Base-by-base conservation (phyloP, 2,329 filamentous ascomycete genomes). In the Aphanocladium album region DNA sequence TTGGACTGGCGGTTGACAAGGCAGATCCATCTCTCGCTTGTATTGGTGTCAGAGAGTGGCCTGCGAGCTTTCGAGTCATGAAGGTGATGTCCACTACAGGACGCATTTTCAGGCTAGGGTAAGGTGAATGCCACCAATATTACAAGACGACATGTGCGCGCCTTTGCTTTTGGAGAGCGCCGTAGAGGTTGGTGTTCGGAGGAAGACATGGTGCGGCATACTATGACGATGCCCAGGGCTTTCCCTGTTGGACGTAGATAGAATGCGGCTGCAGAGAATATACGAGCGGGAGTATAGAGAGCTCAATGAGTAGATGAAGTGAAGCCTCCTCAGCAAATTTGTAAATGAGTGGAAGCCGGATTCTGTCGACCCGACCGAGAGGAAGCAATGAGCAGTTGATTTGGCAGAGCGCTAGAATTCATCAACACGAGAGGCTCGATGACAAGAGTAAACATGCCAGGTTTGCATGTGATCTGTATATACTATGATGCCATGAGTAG, bases 151-250 rank as follows among this genome's bases (percentile, higher is more conserved):
- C 33, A 27, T 50, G 16, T 30, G 30, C 47, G 23, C 14, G 25
- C n/a, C 16, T n/a, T 17, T 51, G 83, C 89, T 67, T 88, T 89
- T 37, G 79, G 83, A n/a, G 86, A 90, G 64, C 87, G 93, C 64
- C 33, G 30, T 39, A 30, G 50, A 39, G 91, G 82, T 66, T 85
- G 87, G 67, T 92, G 90, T 67, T 86, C 93, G 0, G 95, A 99
- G 73, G 90, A 95, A 64, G 93, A 93, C 79, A 91, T 97, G 64
- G 88, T 95, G 76, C 87, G 93, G 67, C 93, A 98, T 77, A 95
- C 98, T 70, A 90, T 90, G 69, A 85, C 86, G 64, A 84, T 93
- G n/a, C 69, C 89, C 93, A 23, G 16, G 50, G 17, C 23, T 4
- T n/a, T 52, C 50, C 11, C 3, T 52, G 11, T 19, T 2, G 16